Evolutionary conservation across 2,329 filamentous ascomycete genomes (phyloP).

Genomic region (Trichoderma atroviride): DNA sequence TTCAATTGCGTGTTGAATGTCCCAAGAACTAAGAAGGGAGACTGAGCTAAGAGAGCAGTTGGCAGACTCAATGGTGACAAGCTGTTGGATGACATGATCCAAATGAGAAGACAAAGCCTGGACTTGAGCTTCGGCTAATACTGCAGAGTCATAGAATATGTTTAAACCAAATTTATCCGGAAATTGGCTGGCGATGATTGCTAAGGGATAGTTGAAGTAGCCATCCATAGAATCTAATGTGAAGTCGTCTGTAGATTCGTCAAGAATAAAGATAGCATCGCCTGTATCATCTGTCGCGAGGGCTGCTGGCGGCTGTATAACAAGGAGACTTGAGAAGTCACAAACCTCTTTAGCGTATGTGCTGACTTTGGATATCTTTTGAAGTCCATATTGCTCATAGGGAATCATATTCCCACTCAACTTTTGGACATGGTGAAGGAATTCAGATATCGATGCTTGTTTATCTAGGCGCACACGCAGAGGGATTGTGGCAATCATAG

Average conservation of each 20-base stretch:
- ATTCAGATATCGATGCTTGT: constrained; percentile 9
- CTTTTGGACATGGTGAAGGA: constrained; percentile 25
- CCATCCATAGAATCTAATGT: constrained; percentile 13
- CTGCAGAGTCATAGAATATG: constrained; percentile 11
- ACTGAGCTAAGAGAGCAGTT: constrained; percentile 13
- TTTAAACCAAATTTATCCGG: neutral
- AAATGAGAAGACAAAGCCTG: constrained; percentile 6
- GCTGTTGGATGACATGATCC: constrained; percentile 10
- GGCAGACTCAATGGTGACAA: neutral
- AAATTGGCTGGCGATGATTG: constrained; percentile 1
- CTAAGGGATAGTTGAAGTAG: constrained; percentile 24
- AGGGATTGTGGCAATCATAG: constrained; percentile 26
- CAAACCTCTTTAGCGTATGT: constrained; percentile 25
- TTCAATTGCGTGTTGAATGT: constrained; percentile 2
- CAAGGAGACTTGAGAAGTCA: constrained; percentile 31
- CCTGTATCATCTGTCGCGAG: neutral
- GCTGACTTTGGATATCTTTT: constrained; percentile 30
- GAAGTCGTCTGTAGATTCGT: neutral
- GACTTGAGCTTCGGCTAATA: constrained; percentile 11
- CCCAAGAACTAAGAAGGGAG: constrained; percentile 20
- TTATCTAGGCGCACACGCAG: constrained; percentile 17
- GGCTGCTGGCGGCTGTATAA: constrained; percentile 25
- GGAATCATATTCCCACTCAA: constrained; percentile 27
- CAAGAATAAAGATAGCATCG: neutral
- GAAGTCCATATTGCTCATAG: constrained; percentile 32